Evolutionary conservation across 2,329 filamentous ascomycete genomes (phyloP), one percentile per base, ranked within the genome.

Genomic region (Ophiocordyceps robertsii): DNA sequence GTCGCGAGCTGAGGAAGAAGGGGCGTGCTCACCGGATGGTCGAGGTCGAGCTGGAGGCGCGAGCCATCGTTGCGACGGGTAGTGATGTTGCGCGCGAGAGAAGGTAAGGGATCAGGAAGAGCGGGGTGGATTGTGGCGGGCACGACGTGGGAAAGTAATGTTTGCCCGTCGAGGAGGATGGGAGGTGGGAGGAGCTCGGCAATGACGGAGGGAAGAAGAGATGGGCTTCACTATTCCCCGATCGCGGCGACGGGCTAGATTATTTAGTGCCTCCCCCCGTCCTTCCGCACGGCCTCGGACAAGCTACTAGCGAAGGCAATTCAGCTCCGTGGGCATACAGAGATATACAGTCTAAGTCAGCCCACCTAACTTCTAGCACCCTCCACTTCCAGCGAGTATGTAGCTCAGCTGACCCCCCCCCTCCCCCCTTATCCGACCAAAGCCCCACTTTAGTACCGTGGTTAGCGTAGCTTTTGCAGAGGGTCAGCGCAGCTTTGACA

Each of bases 11-110:
- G 31, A 32, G 8, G 12, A 11, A 36, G 13, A 17, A 16, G 10
- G 33, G 29, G 14, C 38, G 24, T 21, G 43, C 32, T 39, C 13
- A 47, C 45, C 45, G 31, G 19, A 47, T 29, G 24, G 45, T 41
- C n/a, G 45, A 47, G 37, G 45, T 14, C 12, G 37, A 36, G 33
- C 33, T 36, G 16, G 33, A 42, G 36, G 27, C n/a, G 36, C 41
- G 41, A 5, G 41, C 41, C 41, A 43, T 43, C 35, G 16, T 27
- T 39, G 41, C 37, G 37, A 14, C 7, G 24, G 16, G n/a, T 5
- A 39, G 10, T 14, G 16, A 10, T 16, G 33, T 27, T 9, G 24
- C 16, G 33, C 33, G n/a, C 4, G 14, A 10, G 33, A 4, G 33
- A 16, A 36, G 14, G 14, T 13, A 35, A 10, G 14, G 33, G 14